Base-by-base conservation (phyloP, 2,329 filamentous ascomycete genomes). In the Fonsecaea monophora region DNA sequence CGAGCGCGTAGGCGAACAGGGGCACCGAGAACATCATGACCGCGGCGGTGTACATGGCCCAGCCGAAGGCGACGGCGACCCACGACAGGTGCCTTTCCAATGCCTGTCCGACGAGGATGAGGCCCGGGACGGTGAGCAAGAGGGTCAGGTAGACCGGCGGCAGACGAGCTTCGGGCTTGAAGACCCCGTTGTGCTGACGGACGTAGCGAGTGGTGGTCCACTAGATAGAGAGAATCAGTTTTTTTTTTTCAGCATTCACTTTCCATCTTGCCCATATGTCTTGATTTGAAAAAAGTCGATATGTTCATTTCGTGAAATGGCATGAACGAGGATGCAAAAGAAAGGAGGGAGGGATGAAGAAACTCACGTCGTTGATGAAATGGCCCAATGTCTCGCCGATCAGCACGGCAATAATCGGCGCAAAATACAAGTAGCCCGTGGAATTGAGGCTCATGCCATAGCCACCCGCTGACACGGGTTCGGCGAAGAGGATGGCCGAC, bases 81-180 rank as follows among this genome's bases (percentile, higher is more conserved):
- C 53, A 18, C 8, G n/a, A 18, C 18, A 55, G 53, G 13, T 57
- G 60, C 38, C 77, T 58, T 50, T 64, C 35, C 53, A 67, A 12
- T 13, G 60, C 10, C 67, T 69, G 57, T 72, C 73, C 25, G 77
- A 73, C 73, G 72, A 77, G 30, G 72, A 55, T 54, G 25, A 54
- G 32, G 7, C 50, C 50, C 4, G 50, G 50, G 50, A 32, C 50
- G 21, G 50, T 83, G 70, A 86, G 79, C 0, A 82, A 78, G 3
- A 82, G 77, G 0, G 81, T 76, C 25, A 85, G 64, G 70, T 80
- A 83, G 62, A 82, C 79, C 32, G 81, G 80, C 6, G 77, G 74
- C 8, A 88, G 80, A 4, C 85, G 82, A 5, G 80, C 82, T 75
- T 88, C 85, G 40, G 86, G 84, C 69, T 86, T 83, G 58, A 88